These are phyloP conservation scores for Porpolomopsis calyptriformis DNA, from an alignment of 768 basidiomycete genomes.

Conservation along the genomic window DNA sequence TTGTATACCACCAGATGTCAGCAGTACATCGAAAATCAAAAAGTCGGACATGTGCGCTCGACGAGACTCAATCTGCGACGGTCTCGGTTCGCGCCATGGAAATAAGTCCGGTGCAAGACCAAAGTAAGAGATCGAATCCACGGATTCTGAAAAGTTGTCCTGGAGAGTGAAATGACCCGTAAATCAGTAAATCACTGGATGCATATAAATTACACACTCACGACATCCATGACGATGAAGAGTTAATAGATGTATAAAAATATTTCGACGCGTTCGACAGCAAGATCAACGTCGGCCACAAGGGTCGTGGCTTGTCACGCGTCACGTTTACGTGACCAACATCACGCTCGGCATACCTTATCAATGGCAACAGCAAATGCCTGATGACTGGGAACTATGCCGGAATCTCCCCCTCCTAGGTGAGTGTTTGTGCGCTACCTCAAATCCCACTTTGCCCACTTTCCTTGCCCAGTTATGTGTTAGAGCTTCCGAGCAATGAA, in stretches of 20 bases:
- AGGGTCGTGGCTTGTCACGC: neutral
- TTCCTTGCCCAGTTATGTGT: no score
- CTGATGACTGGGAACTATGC: no score
- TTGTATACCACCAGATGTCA: slow-evolving; percentile 51
- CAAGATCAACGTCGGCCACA: no score
- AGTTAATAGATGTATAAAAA: neutral
- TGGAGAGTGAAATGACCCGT: slow-evolving; percentile 1
- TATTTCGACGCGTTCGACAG: neutral
- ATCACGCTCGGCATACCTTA: no score
- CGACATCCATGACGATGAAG: slow-evolving; percentile 17
- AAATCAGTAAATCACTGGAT: slow-evolving; percentile 3
- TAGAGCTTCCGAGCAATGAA: no score
- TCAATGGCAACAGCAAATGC: no score
- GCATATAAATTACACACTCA: slow-evolving; percentile 9
- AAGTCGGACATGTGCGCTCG: slow-evolving; percentile 50
- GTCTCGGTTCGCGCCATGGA: slow-evolving; percentile 45
- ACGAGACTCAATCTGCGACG: slow-evolving; percentile 50
- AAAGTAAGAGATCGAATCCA: slow-evolving; percentile 31
- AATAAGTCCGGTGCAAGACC: slow-evolving; percentile 42
- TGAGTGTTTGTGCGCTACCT: no score
- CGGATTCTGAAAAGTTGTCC: slow-evolving; percentile 12
- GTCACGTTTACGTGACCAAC: neutral
- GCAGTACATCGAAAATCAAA: slow-evolving; percentile 66
- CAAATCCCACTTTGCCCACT: no score
- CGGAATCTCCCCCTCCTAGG: no score